phyloP scores from a whole-genome alignment of 2,329 filamentous ascomycete genomes.

The Curvularia spicifera region DNA sequence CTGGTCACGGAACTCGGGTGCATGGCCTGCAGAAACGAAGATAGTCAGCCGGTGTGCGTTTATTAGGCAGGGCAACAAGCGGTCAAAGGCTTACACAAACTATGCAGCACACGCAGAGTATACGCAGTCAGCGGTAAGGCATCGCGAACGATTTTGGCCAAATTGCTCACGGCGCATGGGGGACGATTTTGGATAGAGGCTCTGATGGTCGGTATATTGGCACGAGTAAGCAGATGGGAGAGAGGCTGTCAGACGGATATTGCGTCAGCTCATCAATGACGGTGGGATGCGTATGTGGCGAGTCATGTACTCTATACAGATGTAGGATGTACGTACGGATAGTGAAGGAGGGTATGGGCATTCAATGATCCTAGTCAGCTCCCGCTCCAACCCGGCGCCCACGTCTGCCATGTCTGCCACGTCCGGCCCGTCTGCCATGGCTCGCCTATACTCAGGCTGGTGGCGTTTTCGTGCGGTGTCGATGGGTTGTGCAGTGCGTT shows the following conservation, averaged over 20 bases:
- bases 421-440: conserved; percentile 10
- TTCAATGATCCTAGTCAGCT: conserved; percentile 56
- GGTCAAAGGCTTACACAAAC: conserved; percentile 52
- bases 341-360: conserved; percentile 60
- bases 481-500: conserved; percentile 15
- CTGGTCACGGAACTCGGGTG: conserved; percentile 40
- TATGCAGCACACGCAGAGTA: conserved; percentile 57
- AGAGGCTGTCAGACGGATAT: conserved; percentile 44
- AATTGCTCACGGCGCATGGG: conserved; percentile 56
- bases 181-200: conserved; percentile 56
- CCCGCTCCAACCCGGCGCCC: conserved; percentile 42
- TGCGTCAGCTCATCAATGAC: conserved; percentile 32
- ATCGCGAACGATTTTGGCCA: conserved; percentile 55
- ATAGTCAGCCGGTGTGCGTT: conserved; percentile 28
- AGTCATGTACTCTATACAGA: conserved; percentile 31
- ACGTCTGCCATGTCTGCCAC: conserved; percentile 32
- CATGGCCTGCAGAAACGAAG: conserved; percentile 33
- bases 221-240: conserved; percentile 42
- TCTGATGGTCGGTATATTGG: conserved; percentile 47
- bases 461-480: not conserved
- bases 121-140: conserved; percentile 60
- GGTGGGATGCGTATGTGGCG: conserved; percentile 21
- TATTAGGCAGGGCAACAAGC: not conserved
- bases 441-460: not conserved
- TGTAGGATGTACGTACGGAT: conserved; percentile 53